Conservation (phyloP, 2,329 filamentous ascomycete species). For the Clonostachys rhizophaga region DNA sequence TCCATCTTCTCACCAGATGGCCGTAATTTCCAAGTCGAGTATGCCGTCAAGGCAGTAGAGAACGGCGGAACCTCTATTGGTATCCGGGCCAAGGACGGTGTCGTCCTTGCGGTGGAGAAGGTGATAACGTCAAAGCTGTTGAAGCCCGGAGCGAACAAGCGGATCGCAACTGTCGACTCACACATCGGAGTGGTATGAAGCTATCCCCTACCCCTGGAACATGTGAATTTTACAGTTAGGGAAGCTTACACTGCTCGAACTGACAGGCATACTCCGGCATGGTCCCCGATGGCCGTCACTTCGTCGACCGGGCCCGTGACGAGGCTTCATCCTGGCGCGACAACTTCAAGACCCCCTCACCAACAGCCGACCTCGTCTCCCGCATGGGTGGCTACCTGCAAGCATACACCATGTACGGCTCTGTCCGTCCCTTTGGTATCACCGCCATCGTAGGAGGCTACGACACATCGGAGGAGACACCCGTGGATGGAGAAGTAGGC, state of each 20-base stretch:
- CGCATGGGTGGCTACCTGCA: slow-evolving; percentile 96
- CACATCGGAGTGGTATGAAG: slow-evolving; percentile 85
- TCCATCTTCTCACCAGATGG: slow-evolving; percentile 99
- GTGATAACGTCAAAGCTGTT: slow-evolving; percentile 92
- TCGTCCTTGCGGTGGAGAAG: slow-evolving; percentile 96
- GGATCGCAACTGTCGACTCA: slow-evolving; percentile 90
- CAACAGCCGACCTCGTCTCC: slow-evolving; percentile 79
- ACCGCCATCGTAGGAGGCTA: slow-evolving; percentile 91
- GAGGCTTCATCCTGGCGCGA: slow-evolving; percentile 89
- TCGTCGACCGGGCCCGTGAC: slow-evolving; percentile 88
- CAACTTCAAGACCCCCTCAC: slow-evolving; percentile 92
- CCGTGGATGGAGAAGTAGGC: slow-evolving; percentile 89
- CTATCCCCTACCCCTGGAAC: not conserved
- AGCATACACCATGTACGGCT: slow-evolving; percentile 95
- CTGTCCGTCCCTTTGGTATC: slow-evolving; percentile 93
- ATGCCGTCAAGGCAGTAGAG: slow-evolving; percentile 97
- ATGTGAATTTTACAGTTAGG: not conserved
- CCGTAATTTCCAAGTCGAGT: slow-evolving; percentile 98
- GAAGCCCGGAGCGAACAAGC: slow-evolving; percentile 93
- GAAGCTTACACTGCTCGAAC: not conserved
- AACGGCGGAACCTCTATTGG: slow-evolving; percentile 95
- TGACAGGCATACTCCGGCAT: slow-evolving; percentile 85
- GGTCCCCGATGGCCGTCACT: slow-evolving; percentile 91
- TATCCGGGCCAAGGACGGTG: slow-evolving; percentile 94
- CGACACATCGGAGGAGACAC: slow-evolving; percentile 81